Conservation (phyloP, 129 eudicot genomes). For the Centaurea solstitialis region DNA sequence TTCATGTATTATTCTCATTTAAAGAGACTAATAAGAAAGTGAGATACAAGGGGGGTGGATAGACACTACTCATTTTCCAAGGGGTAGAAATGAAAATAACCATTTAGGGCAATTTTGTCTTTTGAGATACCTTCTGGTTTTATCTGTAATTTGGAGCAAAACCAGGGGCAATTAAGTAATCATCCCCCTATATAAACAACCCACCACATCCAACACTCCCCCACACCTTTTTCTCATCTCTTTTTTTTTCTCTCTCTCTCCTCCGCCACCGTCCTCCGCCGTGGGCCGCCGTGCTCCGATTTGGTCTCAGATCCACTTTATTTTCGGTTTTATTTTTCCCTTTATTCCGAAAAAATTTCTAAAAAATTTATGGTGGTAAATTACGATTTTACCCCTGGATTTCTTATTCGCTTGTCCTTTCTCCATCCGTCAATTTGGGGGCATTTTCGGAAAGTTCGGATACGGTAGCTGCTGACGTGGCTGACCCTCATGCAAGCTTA, state of each 20-base stretch:
- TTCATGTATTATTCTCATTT: not conserved
- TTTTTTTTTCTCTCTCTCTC: slow-evolving; percentile 17
- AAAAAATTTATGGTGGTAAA: slow-evolving; percentile 20
- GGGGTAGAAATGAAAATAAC: not conserved
- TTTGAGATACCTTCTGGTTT: not conserved
- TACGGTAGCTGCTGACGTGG: slow-evolving; percentile 44
- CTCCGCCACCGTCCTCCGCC: not conserved
- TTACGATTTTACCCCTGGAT: slow-evolving; percentile 33
- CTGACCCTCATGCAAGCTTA: slow-evolving; percentile 32
- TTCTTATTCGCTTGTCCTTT: slow-evolving; percentile 3
- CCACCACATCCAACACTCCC: slow-evolving; percentile 21
- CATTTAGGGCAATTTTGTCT: not conserved
- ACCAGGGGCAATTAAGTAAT: slow-evolving; percentile 6
- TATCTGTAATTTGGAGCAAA: slow-evolving; percentile 1
- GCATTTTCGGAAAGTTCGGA: slow-evolving; percentile 31
- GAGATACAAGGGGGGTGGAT: not conserved
- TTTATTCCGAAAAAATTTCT: slow-evolving; percentile 19
- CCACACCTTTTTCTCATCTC: slow-evolving; percentile 30
- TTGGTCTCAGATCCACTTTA: not conserved
- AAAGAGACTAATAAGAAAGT: not conserved
- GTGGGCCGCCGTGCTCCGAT: slow-evolving; percentile 12
- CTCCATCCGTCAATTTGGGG: slow-evolving; percentile 21
- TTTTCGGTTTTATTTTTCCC: not conserved
- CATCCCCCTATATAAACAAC: slow-evolving; percentile 37
- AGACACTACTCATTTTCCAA: not conserved